These are phyloP conservation scores for Corynespora cassiicola DNA, from an alignment of 2,329 filamentous ascomycete genomes.

Conservation along the genomic window DNA sequence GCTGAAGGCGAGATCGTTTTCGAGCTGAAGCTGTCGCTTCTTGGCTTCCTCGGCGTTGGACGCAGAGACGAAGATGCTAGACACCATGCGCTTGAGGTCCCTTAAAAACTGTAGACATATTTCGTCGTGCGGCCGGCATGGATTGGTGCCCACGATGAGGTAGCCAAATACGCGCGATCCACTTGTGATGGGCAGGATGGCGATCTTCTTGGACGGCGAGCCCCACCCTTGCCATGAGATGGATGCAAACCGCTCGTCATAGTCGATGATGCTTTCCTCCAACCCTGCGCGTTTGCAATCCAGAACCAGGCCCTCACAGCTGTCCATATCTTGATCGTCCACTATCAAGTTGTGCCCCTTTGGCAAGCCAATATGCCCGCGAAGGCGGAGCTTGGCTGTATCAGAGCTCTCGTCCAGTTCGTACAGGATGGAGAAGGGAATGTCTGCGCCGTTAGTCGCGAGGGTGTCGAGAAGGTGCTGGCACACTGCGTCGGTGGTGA, in stretches of 20 bases:
- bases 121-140: constrained; percentile 38
- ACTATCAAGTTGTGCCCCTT: constrained; percentile 33
- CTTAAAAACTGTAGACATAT: constrained; percentile 39
- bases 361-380: constrained; percentile 36
- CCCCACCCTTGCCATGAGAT: constrained; percentile 37
- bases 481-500: constrained; percentile 25
- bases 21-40: constrained; percentile 36
- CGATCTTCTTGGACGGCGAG: constrained; percentile 29
- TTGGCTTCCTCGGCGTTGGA: constrained; percentile 25
- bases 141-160: constrained; percentile 44
- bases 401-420: constrained; percentile 19
- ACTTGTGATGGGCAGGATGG: constrained; percentile 32
- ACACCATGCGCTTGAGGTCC: constrained; percentile 39
- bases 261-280: constrained; percentile 26
- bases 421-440: constrained; percentile 40
- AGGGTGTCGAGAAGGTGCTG: constrained; percentile 37
- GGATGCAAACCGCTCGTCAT: constrained; percentile 37
- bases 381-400: constrained; percentile 22
- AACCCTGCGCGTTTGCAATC: constrained; percentile 34
- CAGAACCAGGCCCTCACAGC: constrained; percentile 32
- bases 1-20: constrained; percentile 41
- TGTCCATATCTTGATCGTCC: constrained; percentile 25
- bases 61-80: constrained; percentile 34
- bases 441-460: constrained; percentile 31
- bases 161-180: constrained; percentile 32